phyloP scores from a whole-genome alignment of 75 land plant genomes.

The Pinus tabuliformis region DNA sequence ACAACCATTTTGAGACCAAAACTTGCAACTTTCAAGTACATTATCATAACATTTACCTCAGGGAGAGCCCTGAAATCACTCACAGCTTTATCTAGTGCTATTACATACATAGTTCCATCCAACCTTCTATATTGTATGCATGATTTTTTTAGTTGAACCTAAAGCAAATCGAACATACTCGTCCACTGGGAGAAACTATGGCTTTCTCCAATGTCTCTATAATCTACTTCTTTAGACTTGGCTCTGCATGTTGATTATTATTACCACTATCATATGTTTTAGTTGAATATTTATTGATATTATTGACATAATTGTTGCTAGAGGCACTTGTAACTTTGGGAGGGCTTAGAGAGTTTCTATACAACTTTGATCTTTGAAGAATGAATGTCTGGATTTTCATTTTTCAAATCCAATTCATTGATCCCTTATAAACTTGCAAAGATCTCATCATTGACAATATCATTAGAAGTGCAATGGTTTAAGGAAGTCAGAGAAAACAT shows the following conservation, averaged over 20 bases:
- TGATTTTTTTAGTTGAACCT: too few species aligned
- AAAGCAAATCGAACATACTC: too few species aligned
- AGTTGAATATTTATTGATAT: not conserved
- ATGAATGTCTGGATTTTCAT: too few species aligned
- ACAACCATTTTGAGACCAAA: too few species aligned
- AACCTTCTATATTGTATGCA: too few species aligned
- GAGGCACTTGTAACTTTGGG: too few species aligned
- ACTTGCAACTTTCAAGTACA: too few species aligned
- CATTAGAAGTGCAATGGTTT: slow-evolving; percentile 27
- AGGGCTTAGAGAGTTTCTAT: too few species aligned
- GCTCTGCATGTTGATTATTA: not conserved
- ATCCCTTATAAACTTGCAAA: not conserved
- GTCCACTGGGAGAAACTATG: slow-evolving; percentile 99
- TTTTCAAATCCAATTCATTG: slow-evolving; percentile 6
- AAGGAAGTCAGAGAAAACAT: slow-evolving; percentile 64
- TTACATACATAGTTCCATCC: too few species aligned
- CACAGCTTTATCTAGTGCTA: too few species aligned
- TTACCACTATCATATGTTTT: not conserved
- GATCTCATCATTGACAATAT: slow-evolving; percentile 8
- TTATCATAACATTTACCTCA: too few species aligned
- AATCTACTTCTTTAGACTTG: slow-evolving; percentile 10
- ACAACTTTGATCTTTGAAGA: slow-evolving; percentile 72
- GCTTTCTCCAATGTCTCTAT: slow-evolving; percentile 57
- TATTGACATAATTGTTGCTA: not conserved
- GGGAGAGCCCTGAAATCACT: too few species aligned